Conservation (phyloP, 2,329 filamentous ascomycete species). For the Pseudogymnoascus sp. region DNA sequence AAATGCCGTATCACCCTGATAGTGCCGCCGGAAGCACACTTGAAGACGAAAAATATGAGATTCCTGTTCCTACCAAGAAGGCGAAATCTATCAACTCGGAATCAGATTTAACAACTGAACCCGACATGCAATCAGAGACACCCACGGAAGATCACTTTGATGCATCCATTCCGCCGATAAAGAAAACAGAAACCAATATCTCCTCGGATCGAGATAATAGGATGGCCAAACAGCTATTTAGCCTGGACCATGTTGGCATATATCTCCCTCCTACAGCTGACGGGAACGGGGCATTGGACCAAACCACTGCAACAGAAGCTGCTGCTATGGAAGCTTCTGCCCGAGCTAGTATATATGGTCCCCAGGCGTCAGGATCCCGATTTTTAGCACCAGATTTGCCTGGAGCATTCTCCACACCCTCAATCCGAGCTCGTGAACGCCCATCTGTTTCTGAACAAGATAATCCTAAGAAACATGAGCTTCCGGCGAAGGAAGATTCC, state of each 20-base stretch:
- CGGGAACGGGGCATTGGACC: conserved; percentile 12
- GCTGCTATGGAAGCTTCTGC: conserved; percentile 5
- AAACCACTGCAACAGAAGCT: neutral
- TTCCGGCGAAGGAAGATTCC: conserved; percentile 13
- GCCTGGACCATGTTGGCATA: conserved; percentile 30
- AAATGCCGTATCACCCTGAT: neutral
- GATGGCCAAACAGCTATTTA: conserved; percentile 30
- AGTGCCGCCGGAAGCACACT: neutral
- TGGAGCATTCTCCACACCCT: conserved; percentile 52
- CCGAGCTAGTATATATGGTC: neutral
- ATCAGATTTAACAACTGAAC: conserved; percentile 2
- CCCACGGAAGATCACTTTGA: neutral
- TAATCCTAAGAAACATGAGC: conserved; percentile 10
- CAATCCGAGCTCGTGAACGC: conserved; percentile 10
- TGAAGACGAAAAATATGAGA: neutral
- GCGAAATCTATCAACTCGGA: neutral
- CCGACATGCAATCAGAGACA: conserved; percentile 11
- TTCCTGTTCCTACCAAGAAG: neutral
- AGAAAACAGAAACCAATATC: conserved; percentile 20
- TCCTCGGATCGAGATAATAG: conserved; percentile 23
- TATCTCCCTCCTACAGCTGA: conserved; percentile 25
- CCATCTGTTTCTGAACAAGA: conserved; percentile 16
- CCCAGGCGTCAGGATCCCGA: conserved; percentile 19
- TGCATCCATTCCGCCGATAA: conserved; percentile 14
- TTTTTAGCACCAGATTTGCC: conserved; percentile 46